Evolutionary conservation across 176 grass and related monocot genomes (phyloP).

Genomic region (Stipa capillata): DNA sequence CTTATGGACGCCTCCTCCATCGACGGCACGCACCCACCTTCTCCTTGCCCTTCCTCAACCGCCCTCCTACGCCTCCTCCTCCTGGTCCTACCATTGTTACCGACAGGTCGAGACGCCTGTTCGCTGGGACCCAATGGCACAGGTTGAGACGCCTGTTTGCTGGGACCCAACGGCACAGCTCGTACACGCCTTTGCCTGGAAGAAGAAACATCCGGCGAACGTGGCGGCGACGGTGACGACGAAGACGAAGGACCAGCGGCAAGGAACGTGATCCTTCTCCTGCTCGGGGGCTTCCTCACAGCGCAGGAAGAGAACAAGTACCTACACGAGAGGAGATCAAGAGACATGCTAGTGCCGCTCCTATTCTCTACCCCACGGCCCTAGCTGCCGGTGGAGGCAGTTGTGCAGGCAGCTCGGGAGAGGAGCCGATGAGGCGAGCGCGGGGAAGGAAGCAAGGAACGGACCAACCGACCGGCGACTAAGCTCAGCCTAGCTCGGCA

Average conservation of each 20-base stretch:
- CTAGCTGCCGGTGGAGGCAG: constrained; percentile 4
- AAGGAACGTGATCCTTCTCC: not conserved
- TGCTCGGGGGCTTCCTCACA: constrained; percentile 1
- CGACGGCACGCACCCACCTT: constrained; percentile 54
- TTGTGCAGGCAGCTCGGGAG: not conserved
- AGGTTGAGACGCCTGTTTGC: too few species aligned
- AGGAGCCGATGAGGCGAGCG: constrained; percentile 5
- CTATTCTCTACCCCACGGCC: not conserved
- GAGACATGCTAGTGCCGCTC: constrained; percentile 26
- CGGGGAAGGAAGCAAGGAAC: constrained; percentile 1
- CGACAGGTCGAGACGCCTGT: not conserved
- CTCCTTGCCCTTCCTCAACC: constrained; percentile 15
- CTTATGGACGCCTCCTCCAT: constrained; percentile 60
- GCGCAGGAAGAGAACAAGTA: constrained; percentile 12
- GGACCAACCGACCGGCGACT: not conserved
- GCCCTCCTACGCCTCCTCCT: constrained; percentile 11
- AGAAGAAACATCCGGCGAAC: not conserved
- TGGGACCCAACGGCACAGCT: not conserved
- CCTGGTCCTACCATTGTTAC: not conserved
- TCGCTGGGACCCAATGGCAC: too few species aligned
- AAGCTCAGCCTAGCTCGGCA: not conserved
- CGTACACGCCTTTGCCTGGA: constrained; percentile 6
- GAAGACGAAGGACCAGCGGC: constrained; percentile 9
- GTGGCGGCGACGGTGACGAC: not conserved
- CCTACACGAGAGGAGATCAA: constrained; percentile 15